Percentiles rank a stretch among this genome's conserved stretches.
phyloP scores from a whole-genome alignment of 108 stramenopile species.

The Cyclotella sp. region DNA sequence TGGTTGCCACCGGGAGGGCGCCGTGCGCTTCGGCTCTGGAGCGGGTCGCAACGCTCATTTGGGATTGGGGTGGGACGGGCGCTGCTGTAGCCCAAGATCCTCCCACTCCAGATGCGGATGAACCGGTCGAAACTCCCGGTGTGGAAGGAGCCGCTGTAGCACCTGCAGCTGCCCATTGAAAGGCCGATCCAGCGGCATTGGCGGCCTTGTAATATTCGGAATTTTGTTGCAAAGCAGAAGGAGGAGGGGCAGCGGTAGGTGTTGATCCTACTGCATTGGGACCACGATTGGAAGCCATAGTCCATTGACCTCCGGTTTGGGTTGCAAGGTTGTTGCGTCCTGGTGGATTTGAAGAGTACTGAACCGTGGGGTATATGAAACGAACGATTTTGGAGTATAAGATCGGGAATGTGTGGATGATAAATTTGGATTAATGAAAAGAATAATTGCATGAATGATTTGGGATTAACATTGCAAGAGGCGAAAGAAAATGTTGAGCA shows the following conservation, averaged over 20 bases:
- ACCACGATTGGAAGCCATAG: conserved; percentile 90
- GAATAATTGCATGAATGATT: no score
- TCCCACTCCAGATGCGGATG: conserved; percentile 37
- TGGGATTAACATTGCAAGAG: no score
- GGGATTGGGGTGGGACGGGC: conserved; percentile 17
- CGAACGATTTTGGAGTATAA: neutral
- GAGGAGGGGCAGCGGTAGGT: conserved; percentile 18
- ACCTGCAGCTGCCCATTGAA: conserved; percentile 73
- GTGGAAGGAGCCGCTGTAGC: conserved; percentile 39
- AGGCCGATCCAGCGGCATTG: conserved; percentile 58
- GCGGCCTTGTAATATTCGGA: conserved; percentile 77
- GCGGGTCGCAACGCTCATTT: conserved; percentile 37
- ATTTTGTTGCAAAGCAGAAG: conserved; percentile 43
- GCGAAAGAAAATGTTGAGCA: no score
- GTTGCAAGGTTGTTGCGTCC: conserved; percentile 73
- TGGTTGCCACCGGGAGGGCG: conserved; percentile 4
- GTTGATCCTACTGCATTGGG: conserved; percentile 61
- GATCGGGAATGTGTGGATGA: conserved; percentile 8
- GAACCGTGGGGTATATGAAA: neutral
- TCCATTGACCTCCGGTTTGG: conserved; percentile 88
- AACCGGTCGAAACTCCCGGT: neutral
- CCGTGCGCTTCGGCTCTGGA: conserved; percentile 32
- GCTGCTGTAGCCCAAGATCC: conserved; percentile 49
- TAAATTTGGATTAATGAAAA: neutral
- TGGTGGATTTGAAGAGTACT: conserved; percentile 67